phyloP scores from a whole-genome alignment of 805 yeast genomes.

The Saturnispora besseyi region DNA sequence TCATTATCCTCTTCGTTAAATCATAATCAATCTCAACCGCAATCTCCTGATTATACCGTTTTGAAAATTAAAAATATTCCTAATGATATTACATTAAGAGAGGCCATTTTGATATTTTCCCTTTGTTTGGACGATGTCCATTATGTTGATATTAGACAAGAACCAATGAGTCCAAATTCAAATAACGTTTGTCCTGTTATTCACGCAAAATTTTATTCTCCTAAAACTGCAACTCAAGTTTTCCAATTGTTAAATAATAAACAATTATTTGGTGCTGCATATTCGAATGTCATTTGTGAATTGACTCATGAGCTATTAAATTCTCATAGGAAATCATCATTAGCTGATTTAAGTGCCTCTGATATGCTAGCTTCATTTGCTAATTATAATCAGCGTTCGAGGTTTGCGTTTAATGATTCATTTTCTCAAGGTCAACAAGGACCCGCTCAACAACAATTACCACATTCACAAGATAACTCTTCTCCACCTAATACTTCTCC shows the following conservation, averaged over 20 bases:
- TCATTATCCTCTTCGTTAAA: slow-evolving; percentile 6
- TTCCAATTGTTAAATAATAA: slow-evolving; percentile 34
- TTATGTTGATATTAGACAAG: slow-evolving; percentile 31
- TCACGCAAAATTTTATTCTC: slow-evolving; percentile 37
- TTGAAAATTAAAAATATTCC: slow-evolving; percentile 52
- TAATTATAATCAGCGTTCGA: slow-evolving; percentile 8
- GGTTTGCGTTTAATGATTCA: slow-evolving; percentile 3
- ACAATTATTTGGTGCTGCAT: slow-evolving; percentile 42
- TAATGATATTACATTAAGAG: slow-evolving; percentile 52
- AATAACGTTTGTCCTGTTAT: slow-evolving; percentile 26
- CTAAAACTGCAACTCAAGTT: slow-evolving; percentile 35
- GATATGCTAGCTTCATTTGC: slow-evolving; percentile 4
- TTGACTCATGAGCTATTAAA: slow-evolving; percentile 11
- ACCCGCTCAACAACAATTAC: too few species aligned
- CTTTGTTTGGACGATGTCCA: slow-evolving; percentile 52
- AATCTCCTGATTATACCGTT: slow-evolving; percentile 5
- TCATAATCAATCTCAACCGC: neutral
- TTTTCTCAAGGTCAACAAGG: neutral
- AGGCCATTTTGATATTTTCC: slow-evolving; percentile 58
- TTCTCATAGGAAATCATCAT: neutral
- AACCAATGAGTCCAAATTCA: slow-evolving; percentile 16
- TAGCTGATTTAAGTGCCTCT: slow-evolving; percentile 3
- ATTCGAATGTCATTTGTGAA: slow-evolving; percentile 35
- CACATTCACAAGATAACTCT: neutral
- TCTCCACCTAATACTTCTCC: slow-evolving; percentile 11